phyloP scores from a whole-genome alignment of 176 grass and related monocot species.

The Chloris gayana region DNA sequence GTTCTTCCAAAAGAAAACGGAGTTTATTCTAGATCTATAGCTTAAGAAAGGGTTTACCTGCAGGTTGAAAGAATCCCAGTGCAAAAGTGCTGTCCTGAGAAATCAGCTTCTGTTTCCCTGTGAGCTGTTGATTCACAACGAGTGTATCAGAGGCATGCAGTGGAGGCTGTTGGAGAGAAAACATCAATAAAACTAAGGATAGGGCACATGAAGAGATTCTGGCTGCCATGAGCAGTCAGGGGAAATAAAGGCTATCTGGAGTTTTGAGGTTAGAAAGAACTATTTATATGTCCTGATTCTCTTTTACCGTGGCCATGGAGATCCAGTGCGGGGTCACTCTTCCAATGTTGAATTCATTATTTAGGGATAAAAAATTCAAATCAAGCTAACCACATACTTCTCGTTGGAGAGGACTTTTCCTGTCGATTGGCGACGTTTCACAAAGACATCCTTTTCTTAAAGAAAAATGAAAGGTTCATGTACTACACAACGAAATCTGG shows the following conservation, averaged over 20 bases:
- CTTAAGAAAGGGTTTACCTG: not conserved
- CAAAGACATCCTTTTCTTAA: too few species aligned
- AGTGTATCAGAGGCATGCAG: slow-evolving; percentile 21
- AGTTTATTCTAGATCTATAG: not conserved
- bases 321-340: not conserved
- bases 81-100: slow-evolving; percentile 31
- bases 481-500: too few species aligned
- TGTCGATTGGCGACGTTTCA: too few species aligned
- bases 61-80: slow-evolving; percentile 34
- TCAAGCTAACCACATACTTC: too few species aligned
- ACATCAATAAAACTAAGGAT: not conserved
- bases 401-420: too few species aligned
- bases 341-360: not conserved
- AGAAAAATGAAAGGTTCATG: too few species aligned
- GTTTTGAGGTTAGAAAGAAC: not conserved
- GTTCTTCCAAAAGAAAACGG: not conserved
- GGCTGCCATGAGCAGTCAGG: not conserved
- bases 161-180: not conserved
- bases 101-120: slow-evolving; percentile 30
- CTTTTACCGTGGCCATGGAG: not conserved
- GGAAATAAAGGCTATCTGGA: not conserved
- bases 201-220: not conserved
- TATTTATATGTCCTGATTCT: not conserved
- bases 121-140: not conserved
- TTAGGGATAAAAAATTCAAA: not conserved